These are phyloP conservation scores for Aspergillus neoniger DNA, from an alignment of 2,329 filamentous ascomycete species.

Conservation along the genomic window DNA sequence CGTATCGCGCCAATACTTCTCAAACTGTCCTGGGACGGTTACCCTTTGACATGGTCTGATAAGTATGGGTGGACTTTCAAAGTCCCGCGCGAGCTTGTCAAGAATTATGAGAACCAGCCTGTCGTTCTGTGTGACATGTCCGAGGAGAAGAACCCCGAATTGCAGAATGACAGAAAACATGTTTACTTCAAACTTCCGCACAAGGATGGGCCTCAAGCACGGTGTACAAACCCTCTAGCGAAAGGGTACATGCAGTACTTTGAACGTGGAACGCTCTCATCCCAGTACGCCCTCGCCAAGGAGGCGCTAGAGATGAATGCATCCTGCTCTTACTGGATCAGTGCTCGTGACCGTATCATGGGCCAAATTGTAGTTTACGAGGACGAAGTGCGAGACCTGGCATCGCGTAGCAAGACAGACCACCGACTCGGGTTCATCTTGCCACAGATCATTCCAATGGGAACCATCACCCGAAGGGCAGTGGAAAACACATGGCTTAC, in stretches of 20 bases:
- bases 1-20: slow-evolving; percentile 83
- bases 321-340: slow-evolving; percentile 99
- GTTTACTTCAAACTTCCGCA: slow-evolving; percentile 92
- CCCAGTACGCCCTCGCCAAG: slow-evolving; percentile 86
- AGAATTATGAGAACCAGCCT: slow-evolving; percentile 69
- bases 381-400: slow-evolving; percentile 52
- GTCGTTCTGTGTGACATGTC: slow-evolving; percentile 74
- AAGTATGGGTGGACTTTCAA: slow-evolving; percentile 91
- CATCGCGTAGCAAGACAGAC: slow-evolving; percentile 19
- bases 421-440: slow-evolving; percentile 77
- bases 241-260: slow-evolving; percentile 91
- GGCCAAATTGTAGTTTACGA: slow-evolving; percentile 95
- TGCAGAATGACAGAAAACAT: slow-evolving; percentile 67
- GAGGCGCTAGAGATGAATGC: slow-evolving; percentile 98
- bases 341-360: slow-evolving; percentile 86
- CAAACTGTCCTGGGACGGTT: slow-evolving; percentile 81
- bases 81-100: slow-evolving; percentile 63
- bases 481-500: slow-evolving; percentile 99
- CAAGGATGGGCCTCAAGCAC: slow-evolving; percentile 84
- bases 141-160: slow-evolving; percentile 66
- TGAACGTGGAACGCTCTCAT: slow-evolving; percentile 82
- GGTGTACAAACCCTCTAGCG: slow-evolving; percentile 84
- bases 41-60: slow-evolving; percentile 91
- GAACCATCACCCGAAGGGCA: slow-evolving; percentile 88
- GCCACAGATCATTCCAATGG: slow-evolving; percentile 97